phyloP scores from a whole-genome alignment of 805 yeast species.

The Metschnikowia baotianmanensis region DNA sequence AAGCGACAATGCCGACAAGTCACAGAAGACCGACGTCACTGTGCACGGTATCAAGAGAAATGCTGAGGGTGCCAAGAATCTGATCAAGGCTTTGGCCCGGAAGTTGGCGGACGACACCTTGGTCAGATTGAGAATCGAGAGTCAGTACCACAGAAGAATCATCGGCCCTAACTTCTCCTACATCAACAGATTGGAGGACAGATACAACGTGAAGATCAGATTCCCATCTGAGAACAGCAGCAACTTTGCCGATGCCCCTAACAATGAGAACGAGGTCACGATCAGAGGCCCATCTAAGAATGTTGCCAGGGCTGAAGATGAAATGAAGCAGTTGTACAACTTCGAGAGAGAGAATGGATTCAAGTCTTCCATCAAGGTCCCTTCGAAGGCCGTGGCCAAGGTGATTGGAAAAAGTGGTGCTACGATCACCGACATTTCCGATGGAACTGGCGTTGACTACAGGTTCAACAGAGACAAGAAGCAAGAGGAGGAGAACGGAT shows the following conservation, averaged over 20 bases:
- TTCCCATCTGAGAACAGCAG: conserved; percentile 54
- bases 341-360: conserved; percentile 87
- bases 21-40: conserved; percentile 43
- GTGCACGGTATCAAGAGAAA: conserved; percentile 74
- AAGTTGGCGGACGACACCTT: conserved; percentile 80
- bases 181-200: conserved; percentile 81
- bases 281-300: conserved; percentile 90
- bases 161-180: conserved; percentile 83
- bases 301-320: conserved; percentile 79
- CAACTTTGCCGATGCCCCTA: conserved; percentile 35
- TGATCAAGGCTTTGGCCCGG: conserved; percentile 57
- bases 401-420: conserved; percentile 91
- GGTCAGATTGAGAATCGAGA: conserved; percentile 65
- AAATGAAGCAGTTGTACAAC: conserved; percentile 75
- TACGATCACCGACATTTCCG: conserved; percentile 74
- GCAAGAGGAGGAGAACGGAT: conserved; percentile 46
- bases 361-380: conserved; percentile 61
- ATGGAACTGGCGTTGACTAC: conserved; percentile 61
- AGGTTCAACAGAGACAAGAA: conserved; percentile 41
- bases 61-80: conserved; percentile 66
- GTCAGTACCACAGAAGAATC: conserved; percentile 72
- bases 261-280: conserved; percentile 57
- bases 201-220: conserved; percentile 75
- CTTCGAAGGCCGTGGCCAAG: conserved; percentile 71
- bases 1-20: conserved; percentile 24